These are phyloP conservation scores for Akanthomyces uredinophilus DNA, from an alignment of 2,329 filamentous ascomycete genomes.

Conservation along the genomic window DNA sequence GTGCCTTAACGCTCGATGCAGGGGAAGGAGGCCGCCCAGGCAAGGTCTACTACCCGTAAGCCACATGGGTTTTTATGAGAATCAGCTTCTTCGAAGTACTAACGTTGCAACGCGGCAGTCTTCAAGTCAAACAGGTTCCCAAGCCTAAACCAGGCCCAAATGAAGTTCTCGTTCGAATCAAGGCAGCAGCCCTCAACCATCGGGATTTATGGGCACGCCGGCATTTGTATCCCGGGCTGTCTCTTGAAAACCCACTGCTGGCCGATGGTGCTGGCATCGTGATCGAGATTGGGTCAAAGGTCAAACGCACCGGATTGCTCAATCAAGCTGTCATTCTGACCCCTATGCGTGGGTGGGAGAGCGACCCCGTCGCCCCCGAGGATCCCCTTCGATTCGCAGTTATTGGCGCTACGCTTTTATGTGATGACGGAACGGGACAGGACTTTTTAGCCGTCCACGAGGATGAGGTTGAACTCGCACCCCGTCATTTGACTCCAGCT, in stretches of 20 bases:
- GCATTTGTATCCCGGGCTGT: constrained; percentile 80
- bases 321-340: constrained; percentile 71
- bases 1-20: constrained; percentile 59
- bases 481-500: constrained; percentile 62
- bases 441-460: constrained; percentile 68
- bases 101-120: constrained; percentile 30
- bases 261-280: constrained; percentile 80
- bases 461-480: constrained; percentile 69
- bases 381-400: constrained; percentile 53
- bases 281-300: constrained; percentile 52
- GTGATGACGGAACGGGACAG: constrained; percentile 60
- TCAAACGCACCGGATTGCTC: constrained; percentile 34
- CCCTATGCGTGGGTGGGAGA: constrained; percentile 73
- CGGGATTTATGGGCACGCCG: constrained; percentile 92
- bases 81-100: neutral
- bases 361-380: constrained; percentile 69
- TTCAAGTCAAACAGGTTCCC: constrained; percentile 56
- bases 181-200: constrained; percentile 84
- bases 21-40: constrained; percentile 73
- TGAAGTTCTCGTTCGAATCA: constrained; percentile 70
- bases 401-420: constrained; percentile 61
- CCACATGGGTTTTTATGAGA: neutral
- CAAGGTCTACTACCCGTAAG: constrained; percentile 77
- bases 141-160: constrained; percentile 57
- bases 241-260: constrained; percentile 72